Evolutionary conservation across 805 yeast species (phyloP).

Genomic region (Candida andamanensis): DNA sequence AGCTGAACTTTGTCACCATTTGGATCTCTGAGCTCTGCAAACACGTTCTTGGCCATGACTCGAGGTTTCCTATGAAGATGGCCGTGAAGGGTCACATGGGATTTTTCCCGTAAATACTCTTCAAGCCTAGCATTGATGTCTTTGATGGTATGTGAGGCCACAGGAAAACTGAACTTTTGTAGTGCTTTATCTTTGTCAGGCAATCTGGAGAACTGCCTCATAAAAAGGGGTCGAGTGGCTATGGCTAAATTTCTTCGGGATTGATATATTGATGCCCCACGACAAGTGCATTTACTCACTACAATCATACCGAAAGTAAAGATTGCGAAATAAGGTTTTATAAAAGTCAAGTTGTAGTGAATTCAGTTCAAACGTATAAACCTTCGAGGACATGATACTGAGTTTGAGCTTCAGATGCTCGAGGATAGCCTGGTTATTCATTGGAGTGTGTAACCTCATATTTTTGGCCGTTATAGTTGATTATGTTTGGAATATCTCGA

Average conservation of each 20-base stretch:
- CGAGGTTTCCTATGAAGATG: constrained; percentile 80
- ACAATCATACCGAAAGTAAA: too few species aligned
- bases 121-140: constrained; percentile 11
- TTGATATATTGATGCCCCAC: too few species aligned
- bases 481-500: constrained; percentile 5
- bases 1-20: constrained; percentile 63
- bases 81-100: constrained; percentile 58
- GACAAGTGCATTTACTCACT: too few species aligned
- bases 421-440: constrained; percentile 6
- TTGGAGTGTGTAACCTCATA: constrained; percentile 11
- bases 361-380: too few species aligned
- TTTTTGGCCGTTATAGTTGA: constrained; percentile 8
- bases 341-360: too few species aligned
- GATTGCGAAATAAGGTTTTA: too few species aligned
- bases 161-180: constrained; percentile 31
- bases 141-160: constrained; percentile 26
- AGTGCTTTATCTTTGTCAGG: constrained; percentile 20
- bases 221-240: too few species aligned
- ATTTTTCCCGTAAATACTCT: constrained; percentile 5
- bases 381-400: constrained; percentile 12
- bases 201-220: too few species aligned
- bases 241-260: too few species aligned
- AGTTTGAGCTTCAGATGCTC: constrained; percentile 13
- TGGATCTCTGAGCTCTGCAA: constrained; percentile 71
- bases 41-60: constrained; percentile 61